Conservation (phyloP, 2,329 filamentous ascomycete genomes). For the Pseudogymnoascus pannorum region DNA sequence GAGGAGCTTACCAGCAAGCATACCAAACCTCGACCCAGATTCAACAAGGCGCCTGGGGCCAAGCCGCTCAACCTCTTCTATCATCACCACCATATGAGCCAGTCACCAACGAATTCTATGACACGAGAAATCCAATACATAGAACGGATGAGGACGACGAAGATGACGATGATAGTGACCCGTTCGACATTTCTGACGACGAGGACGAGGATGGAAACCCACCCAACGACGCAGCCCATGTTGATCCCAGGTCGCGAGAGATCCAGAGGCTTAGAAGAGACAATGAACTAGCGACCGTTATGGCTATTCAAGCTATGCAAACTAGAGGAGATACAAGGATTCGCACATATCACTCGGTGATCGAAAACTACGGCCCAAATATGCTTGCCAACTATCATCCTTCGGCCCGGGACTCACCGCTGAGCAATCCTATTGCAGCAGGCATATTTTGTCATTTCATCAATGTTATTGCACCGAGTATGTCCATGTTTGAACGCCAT, state of each 20-base stretch:
- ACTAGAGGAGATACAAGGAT: conserved; percentile 28
- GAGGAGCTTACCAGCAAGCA: background rate
- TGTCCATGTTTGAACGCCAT: conserved; percentile 83
- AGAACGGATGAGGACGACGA: background rate
- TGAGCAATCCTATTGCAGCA: conserved; percentile 73
- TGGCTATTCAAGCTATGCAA: conserved; percentile 25
- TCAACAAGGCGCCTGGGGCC: background rate
- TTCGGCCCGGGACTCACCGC: conserved; percentile 58
- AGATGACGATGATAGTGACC: conserved; percentile 27
- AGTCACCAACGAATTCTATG: background rate
- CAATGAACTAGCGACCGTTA: conserved; percentile 25
- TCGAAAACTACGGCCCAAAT: conserved; percentile 33
- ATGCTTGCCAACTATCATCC: conserved; percentile 60
- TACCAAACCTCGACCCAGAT: background rate
- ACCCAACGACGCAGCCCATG: background rate
- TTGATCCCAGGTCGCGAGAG: background rate
- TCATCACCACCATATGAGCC: background rate
- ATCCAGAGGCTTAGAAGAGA: conserved; percentile 11
- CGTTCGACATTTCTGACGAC: conserved; percentile 49
- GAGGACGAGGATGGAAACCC: conserved; percentile 50
- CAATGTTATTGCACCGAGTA: conserved; percentile 74
- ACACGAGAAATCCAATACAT: background rate
- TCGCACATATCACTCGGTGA: conserved; percentile 40
- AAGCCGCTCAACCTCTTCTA: background rate
- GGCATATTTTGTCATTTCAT: conserved; percentile 89